Conservation (phyloP, 495 filamentous ascomycete species). For the Hyaloscypha bicolor region DNA sequence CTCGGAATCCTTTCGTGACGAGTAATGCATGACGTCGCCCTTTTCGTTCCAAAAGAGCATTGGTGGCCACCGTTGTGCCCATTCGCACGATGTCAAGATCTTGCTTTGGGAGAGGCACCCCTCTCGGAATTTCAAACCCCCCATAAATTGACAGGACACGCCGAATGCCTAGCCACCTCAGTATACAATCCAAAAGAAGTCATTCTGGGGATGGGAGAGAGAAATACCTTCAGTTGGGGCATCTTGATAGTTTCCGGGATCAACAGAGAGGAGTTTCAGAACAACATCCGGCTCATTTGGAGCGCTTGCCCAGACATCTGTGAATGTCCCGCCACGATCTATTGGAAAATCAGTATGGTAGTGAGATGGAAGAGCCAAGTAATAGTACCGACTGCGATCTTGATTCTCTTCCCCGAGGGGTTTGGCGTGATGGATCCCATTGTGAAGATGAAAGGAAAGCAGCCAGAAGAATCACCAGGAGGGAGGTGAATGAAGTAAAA, state of each 20-base stretch:
- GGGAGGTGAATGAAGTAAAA: no score
- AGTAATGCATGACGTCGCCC: slow-evolving; percentile 88
- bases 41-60: slow-evolving; percentile 88
- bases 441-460: not conserved
- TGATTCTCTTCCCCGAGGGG: no score
- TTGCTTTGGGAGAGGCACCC: no score
- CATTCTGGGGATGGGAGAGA: not conserved
- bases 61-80: slow-evolving; percentile 88
- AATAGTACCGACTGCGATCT: no score
- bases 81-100: slow-evolving; percentile 73
- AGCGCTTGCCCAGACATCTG: no score
- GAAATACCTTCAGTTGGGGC: slow-evolving; percentile 73
- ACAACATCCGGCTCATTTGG: not conserved
- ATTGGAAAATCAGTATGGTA: no score
- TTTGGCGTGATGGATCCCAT: no score
- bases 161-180: not conserved
- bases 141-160: not conserved
- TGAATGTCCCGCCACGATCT: no score
- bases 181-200: not conserved
- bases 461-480: no score
- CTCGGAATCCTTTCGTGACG: slow-evolving; percentile 89
- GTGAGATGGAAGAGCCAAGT: not conserved
- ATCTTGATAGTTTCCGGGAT: slow-evolving; percentile 84
- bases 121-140: not conserved
- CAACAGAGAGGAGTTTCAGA: slow-evolving; percentile 77